phyloP scores from a whole-genome alignment of 2,329 filamentous ascomycete species.

The Venturia nashicola region DNA sequence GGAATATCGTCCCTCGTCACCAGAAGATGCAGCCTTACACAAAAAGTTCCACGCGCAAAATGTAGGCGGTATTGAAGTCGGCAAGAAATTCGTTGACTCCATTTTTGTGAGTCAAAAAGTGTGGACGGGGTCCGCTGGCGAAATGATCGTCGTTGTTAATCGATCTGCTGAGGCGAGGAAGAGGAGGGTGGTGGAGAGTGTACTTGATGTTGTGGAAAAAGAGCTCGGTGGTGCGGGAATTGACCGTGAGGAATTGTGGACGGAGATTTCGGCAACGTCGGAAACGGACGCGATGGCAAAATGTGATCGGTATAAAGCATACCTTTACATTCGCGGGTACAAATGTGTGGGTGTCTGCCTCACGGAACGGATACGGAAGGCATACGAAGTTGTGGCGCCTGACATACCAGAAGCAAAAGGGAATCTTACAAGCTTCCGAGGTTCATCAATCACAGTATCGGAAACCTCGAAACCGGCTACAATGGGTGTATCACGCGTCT shows the following conservation, averaged over 20 bases:
- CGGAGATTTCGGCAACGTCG: constrained; percentile 22
- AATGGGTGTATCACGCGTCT: constrained; percentile 54
- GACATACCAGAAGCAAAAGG: background rate
- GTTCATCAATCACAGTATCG: constrained; percentile 10
- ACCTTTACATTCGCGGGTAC: constrained; percentile 46
- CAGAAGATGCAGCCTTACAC: constrained; percentile 50
- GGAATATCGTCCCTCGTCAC: constrained; percentile 51
- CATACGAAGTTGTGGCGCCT: constrained; percentile 34
- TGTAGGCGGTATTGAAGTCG: constrained; percentile 47
- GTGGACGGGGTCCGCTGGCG: constrained; percentile 25
- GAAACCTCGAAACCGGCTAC: constrained; percentile 33
- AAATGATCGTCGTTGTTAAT: background rate
- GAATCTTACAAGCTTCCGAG: background rate
- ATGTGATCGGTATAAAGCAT: constrained; percentile 43
- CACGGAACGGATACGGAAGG: constrained; percentile 47
- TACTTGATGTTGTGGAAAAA: constrained; percentile 48
- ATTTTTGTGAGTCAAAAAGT: constrained; percentile 39
- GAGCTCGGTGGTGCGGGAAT: constrained; percentile 51
- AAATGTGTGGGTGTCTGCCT: constrained; percentile 52
- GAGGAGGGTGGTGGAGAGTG: constrained; percentile 40
- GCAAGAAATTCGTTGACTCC: constrained; percentile 42
- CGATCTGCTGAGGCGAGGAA: constrained; percentile 31
- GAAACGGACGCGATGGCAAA: constrained; percentile 20
- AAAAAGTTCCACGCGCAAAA: constrained; percentile 53
- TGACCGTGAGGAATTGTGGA: constrained; percentile 45